phyloP scores from a whole-genome alignment of 139 green algal genomes.

The Chlamydomonas applanata region DNA sequence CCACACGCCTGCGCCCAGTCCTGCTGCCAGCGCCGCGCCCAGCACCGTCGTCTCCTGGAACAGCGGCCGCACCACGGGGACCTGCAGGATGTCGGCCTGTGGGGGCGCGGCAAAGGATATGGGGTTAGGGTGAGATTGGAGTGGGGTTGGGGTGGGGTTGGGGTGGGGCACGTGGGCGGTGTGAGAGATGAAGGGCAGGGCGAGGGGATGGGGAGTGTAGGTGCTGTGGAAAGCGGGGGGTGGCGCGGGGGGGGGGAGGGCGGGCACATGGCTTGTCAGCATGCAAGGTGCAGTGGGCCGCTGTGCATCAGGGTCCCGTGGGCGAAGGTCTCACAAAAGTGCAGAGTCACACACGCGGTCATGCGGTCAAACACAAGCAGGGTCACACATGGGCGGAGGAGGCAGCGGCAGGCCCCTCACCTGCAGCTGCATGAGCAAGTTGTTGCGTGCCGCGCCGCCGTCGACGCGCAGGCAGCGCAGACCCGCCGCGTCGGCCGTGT shows the following conservation, averaged over 20 bases:
- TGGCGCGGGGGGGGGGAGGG: not conserved
- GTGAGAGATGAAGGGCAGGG: not conserved
- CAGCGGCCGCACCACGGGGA: slow-evolving; percentile 73
- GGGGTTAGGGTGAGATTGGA: too few species aligned
- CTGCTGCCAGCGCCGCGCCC: slow-evolving; percentile 90
- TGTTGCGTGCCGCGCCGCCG: slow-evolving; percentile 83
- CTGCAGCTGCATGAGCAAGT: slow-evolving; percentile 94
- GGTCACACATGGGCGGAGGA: not conserved
- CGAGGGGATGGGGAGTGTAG: too few species aligned
- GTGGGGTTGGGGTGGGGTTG: too few species aligned
- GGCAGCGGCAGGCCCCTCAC: slow-evolving; percentile 17
- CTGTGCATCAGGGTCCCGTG: too few species aligned
- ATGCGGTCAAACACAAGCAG: too few species aligned
- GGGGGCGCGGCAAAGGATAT: not conserved
- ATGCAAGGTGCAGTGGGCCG: too few species aligned
- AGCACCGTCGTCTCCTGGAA: slow-evolving; percentile 91
- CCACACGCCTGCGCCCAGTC: slow-evolving; percentile 84
- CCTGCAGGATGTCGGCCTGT: slow-evolving; percentile 73
- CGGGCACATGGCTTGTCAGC: not conserved
- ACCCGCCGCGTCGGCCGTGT: slow-evolving; percentile 19
- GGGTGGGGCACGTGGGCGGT: too few species aligned
- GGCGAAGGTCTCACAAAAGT: too few species aligned
- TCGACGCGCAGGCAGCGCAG: slow-evolving; percentile 82
- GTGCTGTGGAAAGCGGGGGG: not conserved
- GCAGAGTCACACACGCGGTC: too few species aligned